A percentile compares a stretch with the other conserved stretches of the same genome.
Conservation (phyloP, 108 stramenopile species). For the Pseudonitzschia multiseries region DNA sequence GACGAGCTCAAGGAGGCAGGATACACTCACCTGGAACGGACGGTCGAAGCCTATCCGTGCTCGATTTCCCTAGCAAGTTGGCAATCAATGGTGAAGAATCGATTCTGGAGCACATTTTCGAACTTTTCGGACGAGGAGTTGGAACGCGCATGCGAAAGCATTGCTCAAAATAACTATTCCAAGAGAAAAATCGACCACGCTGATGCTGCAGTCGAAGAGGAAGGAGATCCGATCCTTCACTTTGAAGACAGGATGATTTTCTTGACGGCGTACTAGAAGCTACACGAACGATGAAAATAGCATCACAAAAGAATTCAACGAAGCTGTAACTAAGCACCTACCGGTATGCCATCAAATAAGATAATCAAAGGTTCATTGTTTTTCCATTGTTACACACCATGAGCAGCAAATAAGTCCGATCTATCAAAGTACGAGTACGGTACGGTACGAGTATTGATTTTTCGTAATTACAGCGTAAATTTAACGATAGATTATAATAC, state of each 20-base stretch:
- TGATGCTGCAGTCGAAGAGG: constrained; percentile 40
- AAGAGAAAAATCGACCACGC: constrained; percentile 20
- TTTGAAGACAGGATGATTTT: constrained; percentile 74
- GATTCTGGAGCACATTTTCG: constrained; percentile 77
- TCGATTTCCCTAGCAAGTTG: constrained; percentile 42
- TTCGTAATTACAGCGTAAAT: too few relatives aligned
- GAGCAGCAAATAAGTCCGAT: too few relatives aligned
- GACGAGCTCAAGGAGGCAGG: constrained; percentile 53
- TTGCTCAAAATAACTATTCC: constrained; percentile 13
- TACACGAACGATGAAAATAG: too few relatives aligned
- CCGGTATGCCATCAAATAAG: too few relatives aligned
- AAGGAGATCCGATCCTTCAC: constrained; percentile 20
- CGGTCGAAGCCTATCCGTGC: constrained; percentile 46
- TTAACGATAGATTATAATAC: too few relatives aligned
- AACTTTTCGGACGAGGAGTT: constrained; percentile 60
- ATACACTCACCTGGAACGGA: constrained; percentile 37
- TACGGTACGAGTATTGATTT: too few relatives aligned
- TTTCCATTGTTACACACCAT: too few relatives aligned
- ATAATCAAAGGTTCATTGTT: too few relatives aligned
- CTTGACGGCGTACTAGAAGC: constrained; percentile 41
- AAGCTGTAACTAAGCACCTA: too few relatives aligned
- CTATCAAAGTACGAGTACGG: too few relatives aligned
- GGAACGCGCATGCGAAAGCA: constrained; percentile 41
- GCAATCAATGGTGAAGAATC: constrained; percentile 49
- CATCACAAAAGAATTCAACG: too few relatives aligned